phyloP scores from a whole-genome alignment of 345 rosid species.

The Salix purpurea region DNA sequence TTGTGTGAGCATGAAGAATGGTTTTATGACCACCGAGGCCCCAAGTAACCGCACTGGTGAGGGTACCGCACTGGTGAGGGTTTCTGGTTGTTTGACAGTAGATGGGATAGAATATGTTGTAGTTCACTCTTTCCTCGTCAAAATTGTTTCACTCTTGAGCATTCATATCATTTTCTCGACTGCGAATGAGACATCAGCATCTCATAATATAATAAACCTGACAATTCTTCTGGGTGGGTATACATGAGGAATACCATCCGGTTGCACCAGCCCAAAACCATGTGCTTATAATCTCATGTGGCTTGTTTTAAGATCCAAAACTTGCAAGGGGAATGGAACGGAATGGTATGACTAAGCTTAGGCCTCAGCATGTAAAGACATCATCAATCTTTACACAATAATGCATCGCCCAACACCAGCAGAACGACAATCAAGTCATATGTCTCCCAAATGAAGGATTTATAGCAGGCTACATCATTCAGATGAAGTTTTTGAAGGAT shows the following conservation, averaged over 20 bases:
- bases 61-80: not conserved
- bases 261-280: no score
- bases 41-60: not conserved
- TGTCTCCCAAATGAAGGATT: not conserved
- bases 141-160: not conserved
- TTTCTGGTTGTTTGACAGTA: not conserved
- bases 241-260: no score
- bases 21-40: not conserved
- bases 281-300: no score
- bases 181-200: no score
- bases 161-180: not conserved
- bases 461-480: slow-evolving; percentile 10
- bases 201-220: no score
- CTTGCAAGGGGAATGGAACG: not conserved
- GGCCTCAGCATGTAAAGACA: not conserved
- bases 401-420: not conserved
- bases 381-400: not conserved
- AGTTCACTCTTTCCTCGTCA: not conserved
- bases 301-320: not conserved
- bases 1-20: slow-evolving; percentile 11
- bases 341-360: not conserved
- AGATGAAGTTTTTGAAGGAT: slow-evolving; percentile 27
- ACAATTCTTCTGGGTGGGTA: no score
- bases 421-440: not conserved
- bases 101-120: not conserved